Evolutionary conservation across 768 basidiomycete genomes (phyloP), one percentile per base, ranked within the genome.

Genomic region (Brasilioporus rufonigricans): DNA sequence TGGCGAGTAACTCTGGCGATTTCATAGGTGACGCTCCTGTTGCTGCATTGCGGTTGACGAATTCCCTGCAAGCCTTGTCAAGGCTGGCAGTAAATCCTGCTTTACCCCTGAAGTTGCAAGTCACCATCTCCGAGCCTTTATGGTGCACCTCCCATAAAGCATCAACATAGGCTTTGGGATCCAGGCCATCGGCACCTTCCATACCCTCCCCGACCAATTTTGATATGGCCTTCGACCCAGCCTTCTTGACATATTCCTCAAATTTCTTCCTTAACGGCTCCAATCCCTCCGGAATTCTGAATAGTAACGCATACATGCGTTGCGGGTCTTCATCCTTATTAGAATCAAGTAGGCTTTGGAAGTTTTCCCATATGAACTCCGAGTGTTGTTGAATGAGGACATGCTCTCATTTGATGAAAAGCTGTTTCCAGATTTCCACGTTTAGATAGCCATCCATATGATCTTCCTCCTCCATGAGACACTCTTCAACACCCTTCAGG

Each of bases 111-210:
- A 98, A 98, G 66, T 91, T 91, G 60, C 88, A 83, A 19, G 82
- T 80, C 40, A 96, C 93, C 0, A 91, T 91, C 62, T 92, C 91
- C 26, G 84, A 84, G 72, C 93, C 95, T 79, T 94, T 97, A 66
- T 81, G 81, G 67, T 98, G 92, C 12, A 98, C 92, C 55, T 92
- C 89, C 38, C 98, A 76, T 50, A 98, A 68, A 1, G 93, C 91
- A 66, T 97, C 92, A 52, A 98, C 91, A 63, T 98, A 98, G 24
- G 87, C 86, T n/a, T n/a, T n/a, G n/a, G n/a, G n/a, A n/a, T n/a
- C n/a, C n/a, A n/a, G n/a, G n/a, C n/a, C n/a, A n/a, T 89, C 84
- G 4, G 80, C 77, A 46, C 73, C 69, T 24, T 76, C 80, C 18
- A 71, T 68, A 43, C 85, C 86, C 43, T 79, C 80, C 47, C 82